These are phyloP conservation scores for Colletotrichum limetticola DNA, from an alignment of 2,329 filamentous ascomycete genomes.

Conservation along the genomic window DNA sequence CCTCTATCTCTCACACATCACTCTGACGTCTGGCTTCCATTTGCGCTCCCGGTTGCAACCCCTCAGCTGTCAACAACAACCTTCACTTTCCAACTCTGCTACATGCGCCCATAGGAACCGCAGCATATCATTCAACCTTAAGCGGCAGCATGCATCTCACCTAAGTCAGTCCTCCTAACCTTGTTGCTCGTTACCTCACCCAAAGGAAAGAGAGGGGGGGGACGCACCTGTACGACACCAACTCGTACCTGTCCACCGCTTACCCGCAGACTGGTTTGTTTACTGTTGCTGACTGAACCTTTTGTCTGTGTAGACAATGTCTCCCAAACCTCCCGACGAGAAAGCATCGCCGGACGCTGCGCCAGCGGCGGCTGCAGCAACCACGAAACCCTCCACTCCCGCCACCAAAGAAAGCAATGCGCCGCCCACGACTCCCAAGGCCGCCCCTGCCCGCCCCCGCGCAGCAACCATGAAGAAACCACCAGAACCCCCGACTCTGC, in stretches of 20 bases:
- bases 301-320: constrained; percentile 28
- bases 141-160: constrained; percentile 35
- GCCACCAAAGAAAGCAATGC: constrained; percentile 17
- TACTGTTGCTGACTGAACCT: constrained; percentile 12
- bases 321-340: constrained; percentile 34
- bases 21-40: neutral
- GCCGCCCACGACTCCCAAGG: constrained; percentile 49
- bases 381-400: constrained; percentile 19
- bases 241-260: neutral
- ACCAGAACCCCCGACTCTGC: constrained; percentile 58
- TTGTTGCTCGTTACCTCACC: neutral
- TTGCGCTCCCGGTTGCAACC: neutral
- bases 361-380: neutral
- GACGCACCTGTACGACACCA: constrained; percentile 17
- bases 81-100: neutral
- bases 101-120: neutral
- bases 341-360: constrained; percentile 22
- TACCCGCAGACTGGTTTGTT: neutral
- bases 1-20: neutral
- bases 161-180: constrained; percentile 15
- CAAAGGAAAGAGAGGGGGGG: constrained; percentile 7
- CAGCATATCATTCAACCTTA: constrained; percentile 8
- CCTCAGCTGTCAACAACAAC: neutral
- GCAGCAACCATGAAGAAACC: constrained; percentile 52
- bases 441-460: constrained; percentile 52